Conservation (phyloP, 345 rosid species). For the Rhizophora apiculata region DNA sequence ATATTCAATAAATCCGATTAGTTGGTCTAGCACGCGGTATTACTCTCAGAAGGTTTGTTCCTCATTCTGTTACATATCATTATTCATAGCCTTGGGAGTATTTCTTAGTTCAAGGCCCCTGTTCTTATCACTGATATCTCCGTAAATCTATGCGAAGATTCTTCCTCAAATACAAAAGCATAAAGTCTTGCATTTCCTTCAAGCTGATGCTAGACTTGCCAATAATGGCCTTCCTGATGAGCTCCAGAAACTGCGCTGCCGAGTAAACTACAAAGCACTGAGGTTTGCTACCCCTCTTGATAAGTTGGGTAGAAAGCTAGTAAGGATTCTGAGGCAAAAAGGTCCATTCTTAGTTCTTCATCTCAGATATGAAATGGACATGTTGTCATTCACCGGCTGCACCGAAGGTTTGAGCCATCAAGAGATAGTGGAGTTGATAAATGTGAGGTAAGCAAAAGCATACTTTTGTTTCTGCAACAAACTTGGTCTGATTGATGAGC, state of each 20-base stretch:
- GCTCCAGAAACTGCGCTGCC: slow-evolving; percentile 17
- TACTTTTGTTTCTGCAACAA: background rate
- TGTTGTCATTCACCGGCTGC: slow-evolving; percentile 11
- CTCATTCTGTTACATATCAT: too few species aligned
- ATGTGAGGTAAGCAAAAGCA: slow-evolving; percentile 1
- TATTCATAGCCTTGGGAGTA: too few species aligned
- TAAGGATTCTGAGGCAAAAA: slow-evolving; percentile 5
- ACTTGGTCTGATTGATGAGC: background rate
- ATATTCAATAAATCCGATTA: too few species aligned
- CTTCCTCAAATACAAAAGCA: background rate
- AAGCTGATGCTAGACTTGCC: slow-evolving; percentile 5
- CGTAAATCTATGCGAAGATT: background rate
- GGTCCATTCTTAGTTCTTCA: slow-evolving; percentile 13
- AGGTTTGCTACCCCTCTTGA: slow-evolving; percentile 7
- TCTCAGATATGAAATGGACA: slow-evolving; percentile 20
- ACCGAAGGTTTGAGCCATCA: background rate
- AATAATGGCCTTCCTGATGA: slow-evolving; percentile 10
- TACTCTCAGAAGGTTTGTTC: slow-evolving; percentile 4
- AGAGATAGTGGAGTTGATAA: background rate
- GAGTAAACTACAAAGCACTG: slow-evolving; percentile 5
- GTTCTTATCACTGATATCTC: too few species aligned
- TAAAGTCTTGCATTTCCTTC: background rate
- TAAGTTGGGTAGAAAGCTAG: slow-evolving; percentile 9
- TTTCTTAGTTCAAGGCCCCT: too few species aligned
- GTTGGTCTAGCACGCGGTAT: background rate